Percentiles rank a stretch among this genome's conserved stretches.
These are phyloP conservation scores for Sambucus nigra DNA, from an alignment of 129 eudicot species.

Conservation along the genomic window DNA sequence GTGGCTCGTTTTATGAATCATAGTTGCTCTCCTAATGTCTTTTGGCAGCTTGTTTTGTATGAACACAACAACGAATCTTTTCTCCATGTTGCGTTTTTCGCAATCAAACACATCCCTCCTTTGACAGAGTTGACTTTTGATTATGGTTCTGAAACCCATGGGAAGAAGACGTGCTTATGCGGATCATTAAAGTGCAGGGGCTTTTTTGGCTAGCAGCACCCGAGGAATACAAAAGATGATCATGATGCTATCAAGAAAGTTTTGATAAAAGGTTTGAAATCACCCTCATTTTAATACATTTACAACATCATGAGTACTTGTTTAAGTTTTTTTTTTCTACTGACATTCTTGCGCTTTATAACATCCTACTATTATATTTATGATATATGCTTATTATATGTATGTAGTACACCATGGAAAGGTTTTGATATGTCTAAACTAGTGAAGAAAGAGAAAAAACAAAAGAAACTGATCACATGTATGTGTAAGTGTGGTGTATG, in stretches of 20 bases:
- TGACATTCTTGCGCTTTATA: no score
- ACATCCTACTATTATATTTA: no score
- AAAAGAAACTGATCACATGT: no score
- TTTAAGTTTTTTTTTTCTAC: not conserved
- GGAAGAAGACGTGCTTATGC: conserved; percentile 36
- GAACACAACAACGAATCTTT: conserved; percentile 26
- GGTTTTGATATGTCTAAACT: no score
- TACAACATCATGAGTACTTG: not conserved
- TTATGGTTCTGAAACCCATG: conserved; percentile 33
- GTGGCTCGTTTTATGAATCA: conserved; percentile 46
- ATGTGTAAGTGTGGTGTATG: no score
- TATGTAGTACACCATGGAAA: no score
- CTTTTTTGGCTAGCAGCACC: conserved; percentile 22
- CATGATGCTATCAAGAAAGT: not conserved
- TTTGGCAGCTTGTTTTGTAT: conserved; percentile 36
- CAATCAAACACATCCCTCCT: conserved; percentile 35
- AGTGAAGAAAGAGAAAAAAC: no score
- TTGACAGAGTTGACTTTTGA: conserved; percentile 34
- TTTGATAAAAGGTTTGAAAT: conserved; percentile 3
- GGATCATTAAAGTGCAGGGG: conserved; percentile 41
- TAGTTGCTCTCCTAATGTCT: conserved; percentile 41
- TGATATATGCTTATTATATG: no score
- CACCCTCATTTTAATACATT: not conserved
- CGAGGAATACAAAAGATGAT: not conserved
- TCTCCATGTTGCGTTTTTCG: conserved; percentile 34